phyloP scores from a whole-genome alignment of 1,139 yeast species.

The Geotrichum restrictum region DNA sequence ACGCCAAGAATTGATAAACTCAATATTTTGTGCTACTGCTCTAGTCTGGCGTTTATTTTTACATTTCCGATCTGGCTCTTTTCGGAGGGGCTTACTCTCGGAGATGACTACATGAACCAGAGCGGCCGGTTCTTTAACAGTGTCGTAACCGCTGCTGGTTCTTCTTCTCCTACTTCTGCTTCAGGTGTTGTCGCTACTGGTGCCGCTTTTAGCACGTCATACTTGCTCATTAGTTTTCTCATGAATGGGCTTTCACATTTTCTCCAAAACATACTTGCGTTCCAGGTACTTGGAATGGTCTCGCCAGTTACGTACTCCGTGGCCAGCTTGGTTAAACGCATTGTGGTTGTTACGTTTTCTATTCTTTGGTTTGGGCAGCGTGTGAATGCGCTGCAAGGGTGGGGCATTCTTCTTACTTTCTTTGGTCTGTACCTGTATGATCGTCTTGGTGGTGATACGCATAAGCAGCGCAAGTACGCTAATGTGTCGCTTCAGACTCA shows the following conservation, averaged over 20 bases:
- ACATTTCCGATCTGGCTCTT: slow-evolving; percentile 75
- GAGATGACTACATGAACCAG: slow-evolving; percentile 24
- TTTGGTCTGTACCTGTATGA: slow-evolving; percentile 61
- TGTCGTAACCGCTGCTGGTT: not conserved
- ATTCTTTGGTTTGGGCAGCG: slow-evolving; percentile 67
- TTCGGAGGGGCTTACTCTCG: slow-evolving; percentile 50
- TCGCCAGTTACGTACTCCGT: slow-evolving; percentile 89
- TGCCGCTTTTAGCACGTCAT: slow-evolving; percentile 9
- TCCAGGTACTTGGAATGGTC: slow-evolving; percentile 79
- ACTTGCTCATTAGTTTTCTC: slow-evolving; percentile 31
- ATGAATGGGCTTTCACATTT: slow-evolving; percentile 75
- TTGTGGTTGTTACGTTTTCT: slow-evolving; percentile 76
- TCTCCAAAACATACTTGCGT: slow-evolving; percentile 79
- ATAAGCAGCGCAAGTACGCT: slow-evolving; percentile 22
- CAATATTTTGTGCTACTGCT: slow-evolving; percentile 78
- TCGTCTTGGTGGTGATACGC: slow-evolving; percentile 57
- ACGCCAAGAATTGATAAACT: slow-evolving; percentile 53
- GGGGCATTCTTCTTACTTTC: slow-evolving; percentile 70
- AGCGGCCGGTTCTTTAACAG: slow-evolving; percentile 21
- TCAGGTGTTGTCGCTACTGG: too few relatives aligned
- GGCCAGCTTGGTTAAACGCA: slow-evolving; percentile 83
- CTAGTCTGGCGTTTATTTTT: slow-evolving; percentile 69
- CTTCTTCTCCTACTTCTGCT: too few relatives aligned
- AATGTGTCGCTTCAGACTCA: slow-evolving; percentile 11
- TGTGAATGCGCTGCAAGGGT: slow-evolving; percentile 52